Base-by-base conservation (phyloP, 768 basidiomycete species). In the Jaapia argillacea region DNA sequence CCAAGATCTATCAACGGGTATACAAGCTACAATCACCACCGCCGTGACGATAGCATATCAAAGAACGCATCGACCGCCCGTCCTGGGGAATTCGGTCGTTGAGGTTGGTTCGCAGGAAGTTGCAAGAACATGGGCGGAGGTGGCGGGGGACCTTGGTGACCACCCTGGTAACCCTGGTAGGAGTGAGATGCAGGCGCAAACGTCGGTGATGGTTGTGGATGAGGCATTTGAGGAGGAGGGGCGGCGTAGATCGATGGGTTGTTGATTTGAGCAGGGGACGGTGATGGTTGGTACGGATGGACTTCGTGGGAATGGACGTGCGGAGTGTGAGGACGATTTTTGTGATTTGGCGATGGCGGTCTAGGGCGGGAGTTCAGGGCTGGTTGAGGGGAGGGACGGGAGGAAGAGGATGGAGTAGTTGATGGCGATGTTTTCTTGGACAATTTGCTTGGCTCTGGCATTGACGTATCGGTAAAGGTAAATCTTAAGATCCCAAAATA, bases 261-360 rank as follows among this genome's bases (percentile, higher is more conserved):
- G 49, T 64, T 69, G 3, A 65, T 51, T 44, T 69, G 70, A 1
- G 67, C 61, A 1, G 68, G 70, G 3, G 69, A 68, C 4, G 70
- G 67, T 3, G 67, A 58, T 4, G 66, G 63, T 40, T 64, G 65
- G 35, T 63, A 42, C 4, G 60, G 62, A 45, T 67, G 59, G 21
- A 55, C 46, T 50, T 64, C 60, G 39, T 66, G 61, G 0, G 65
- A 36, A 10, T 59, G 54, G 7, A 54, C 47, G 27, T 56, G 66
- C 12, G 51, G 50, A 13, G 45, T 50, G 16, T 23, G 54, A 47
- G 26, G 53, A 42, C 4, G 55, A 41, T 33, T 46, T 56, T 18
- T 10, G 23, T 3, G 38, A 43, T 39, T 24, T 48, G 6, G 36
- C 37, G 7, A 38, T 47, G 3, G 45, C 47, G 16, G 43, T 49